Base-by-base conservation (phyloP, 1,284 basidiomycete species). In the Papiliotrema fonsecae region DNA sequence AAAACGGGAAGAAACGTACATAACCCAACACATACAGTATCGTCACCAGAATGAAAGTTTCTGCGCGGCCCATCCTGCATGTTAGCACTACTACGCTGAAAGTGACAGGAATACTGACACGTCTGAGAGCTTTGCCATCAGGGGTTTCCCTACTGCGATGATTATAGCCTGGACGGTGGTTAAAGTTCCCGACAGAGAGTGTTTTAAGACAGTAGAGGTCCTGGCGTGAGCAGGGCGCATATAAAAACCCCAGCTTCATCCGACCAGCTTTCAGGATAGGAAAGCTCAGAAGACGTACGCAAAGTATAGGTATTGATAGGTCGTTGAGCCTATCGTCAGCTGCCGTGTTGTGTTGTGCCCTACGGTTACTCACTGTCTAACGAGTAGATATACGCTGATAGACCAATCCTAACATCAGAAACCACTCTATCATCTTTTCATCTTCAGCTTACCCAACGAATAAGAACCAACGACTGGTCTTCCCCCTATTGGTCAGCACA, bases 91-190 rank as follows among this genome's bases (percentile, higher is more conserved):
- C 37, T 13, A 27, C 24, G 24, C 7, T 2, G 16, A 78, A n/a
- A 64, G 72, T 27, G 77, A 79, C 56, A 81, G 76, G 13, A 80
- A 81, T 13, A 64, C 63, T 52, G 36, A 65, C 50, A 86, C 80
- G 62, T 90, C 87, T 2, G 86, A 81, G 30, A 88, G 70, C 70
- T 88, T 88, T 3, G 87, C 87, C 59, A 87, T 83, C 39, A 87
- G 78, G 1, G 87, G 87, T 72, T 89, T 89, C 31, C 85, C 81
- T 39, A 83, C 78, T 21, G 82, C 82, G 51, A 82, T 75, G 49
- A 78, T 75, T 63, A 79, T 76, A 1, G 75, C 69, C 35, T 66
- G 60, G 40, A 77, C 73, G n/a, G 77, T 77, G 19, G 69, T 62
- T 41, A 89, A 82, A 19, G 85, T 81, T 19, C 82, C 80, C 35